phyloP scores from a whole-genome alignment of 1,284 basidiomycete species.

The Sparassis latifolia region DNA sequence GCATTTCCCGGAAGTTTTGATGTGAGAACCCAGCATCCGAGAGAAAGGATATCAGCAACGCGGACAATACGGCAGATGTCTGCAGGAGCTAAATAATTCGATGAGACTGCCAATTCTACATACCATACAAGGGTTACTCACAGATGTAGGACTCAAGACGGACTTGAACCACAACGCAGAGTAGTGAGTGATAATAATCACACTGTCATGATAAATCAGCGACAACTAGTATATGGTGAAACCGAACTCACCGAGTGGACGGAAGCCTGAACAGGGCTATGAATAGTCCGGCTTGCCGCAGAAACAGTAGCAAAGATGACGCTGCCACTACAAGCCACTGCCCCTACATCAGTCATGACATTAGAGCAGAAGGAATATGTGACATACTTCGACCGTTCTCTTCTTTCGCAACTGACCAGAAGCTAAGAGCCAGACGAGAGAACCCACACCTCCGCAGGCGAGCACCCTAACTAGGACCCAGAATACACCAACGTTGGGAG shows the following conservation, averaged over 20 bases:
- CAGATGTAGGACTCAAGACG: slow-evolving; percentile 40
- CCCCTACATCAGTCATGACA: not conserved
- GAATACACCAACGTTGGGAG: slow-evolving; percentile 60
- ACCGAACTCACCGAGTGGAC: slow-evolving; percentile 46
- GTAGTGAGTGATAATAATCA: slow-evolving; percentile 61
- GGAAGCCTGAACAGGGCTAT: slow-evolving; percentile 59
- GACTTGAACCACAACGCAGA: slow-evolving; percentile 56
- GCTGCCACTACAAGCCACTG: slow-evolving; percentile 67
- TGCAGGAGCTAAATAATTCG: slow-evolving; percentile 17
- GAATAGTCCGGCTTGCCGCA: slow-evolving; percentile 59
- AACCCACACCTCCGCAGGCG: slow-evolving; percentile 55
- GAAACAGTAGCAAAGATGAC: slow-evolving; percentile 58
- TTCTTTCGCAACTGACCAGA: slow-evolving; percentile 46
- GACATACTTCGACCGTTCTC: slow-evolving; percentile 49
- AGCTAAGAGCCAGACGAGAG: slow-evolving; percentile 49
- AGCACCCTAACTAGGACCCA: slow-evolving; percentile 69
- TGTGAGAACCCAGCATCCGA: slow-evolving; percentile 49
- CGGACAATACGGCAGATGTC: slow-evolving; percentile 35
- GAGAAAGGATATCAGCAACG: slow-evolving; percentile 42
- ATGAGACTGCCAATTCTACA: not conserved
- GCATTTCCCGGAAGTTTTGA: slow-evolving; percentile 34
- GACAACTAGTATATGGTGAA: not conserved
- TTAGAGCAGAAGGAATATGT: not conserved
- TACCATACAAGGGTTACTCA: slow-evolving; percentile 15
- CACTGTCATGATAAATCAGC: slow-evolving; percentile 31